phyloP scores from a whole-genome alignment of 2,329 filamentous ascomycete genomes.

The Trichothecium sympodiale region DNA sequence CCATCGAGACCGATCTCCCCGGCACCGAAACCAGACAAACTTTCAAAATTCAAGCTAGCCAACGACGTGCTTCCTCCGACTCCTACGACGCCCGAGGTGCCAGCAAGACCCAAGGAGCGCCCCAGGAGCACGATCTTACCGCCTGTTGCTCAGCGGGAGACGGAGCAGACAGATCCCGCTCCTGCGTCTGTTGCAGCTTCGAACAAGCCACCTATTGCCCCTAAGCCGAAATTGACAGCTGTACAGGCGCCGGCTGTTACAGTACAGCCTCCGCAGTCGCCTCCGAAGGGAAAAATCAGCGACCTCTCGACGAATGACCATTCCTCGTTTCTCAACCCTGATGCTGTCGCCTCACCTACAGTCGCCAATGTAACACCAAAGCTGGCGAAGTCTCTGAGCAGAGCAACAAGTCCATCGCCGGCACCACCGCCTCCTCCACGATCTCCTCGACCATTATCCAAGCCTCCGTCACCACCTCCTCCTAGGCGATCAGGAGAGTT shows the following conservation, averaged over 20 bases:
- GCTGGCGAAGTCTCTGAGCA: slow-evolving; percentile 42
- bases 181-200: background rate
- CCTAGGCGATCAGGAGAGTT: slow-evolving; percentile 51
- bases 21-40: slow-evolving; percentile 29
- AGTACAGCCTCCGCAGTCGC: slow-evolving; percentile 60
- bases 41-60: slow-evolving; percentile 28
- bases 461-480: slow-evolving; percentile 52
- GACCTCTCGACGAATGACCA: slow-evolving; percentile 26
- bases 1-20: slow-evolving; percentile 24
- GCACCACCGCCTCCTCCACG: slow-evolving; percentile 19
- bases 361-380: slow-evolving; percentile 22
- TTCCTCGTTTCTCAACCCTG: slow-evolving; percentile 35
- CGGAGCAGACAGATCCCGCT: slow-evolving; percentile 12
- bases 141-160: slow-evolving; percentile 8
- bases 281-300: slow-evolving; percentile 38
- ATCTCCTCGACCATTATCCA: slow-evolving; percentile 36
- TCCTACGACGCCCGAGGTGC: slow-evolving; percentile 18
- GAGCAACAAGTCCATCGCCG: slow-evolving; percentile 40
- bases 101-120: slow-evolving; percentile 17
- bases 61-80: slow-evolving; percentile 21
- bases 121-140: slow-evolving; percentile 10
- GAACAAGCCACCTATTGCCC: slow-evolving; percentile 10
- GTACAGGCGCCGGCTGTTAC: slow-evolving; percentile 48
- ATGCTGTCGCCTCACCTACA: slow-evolving; percentile 22
- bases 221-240: slow-evolving; percentile 11